phyloP scores from a whole-genome alignment of 768 basidiomycete genomes.

The Lactarius hatsudake region DNA sequence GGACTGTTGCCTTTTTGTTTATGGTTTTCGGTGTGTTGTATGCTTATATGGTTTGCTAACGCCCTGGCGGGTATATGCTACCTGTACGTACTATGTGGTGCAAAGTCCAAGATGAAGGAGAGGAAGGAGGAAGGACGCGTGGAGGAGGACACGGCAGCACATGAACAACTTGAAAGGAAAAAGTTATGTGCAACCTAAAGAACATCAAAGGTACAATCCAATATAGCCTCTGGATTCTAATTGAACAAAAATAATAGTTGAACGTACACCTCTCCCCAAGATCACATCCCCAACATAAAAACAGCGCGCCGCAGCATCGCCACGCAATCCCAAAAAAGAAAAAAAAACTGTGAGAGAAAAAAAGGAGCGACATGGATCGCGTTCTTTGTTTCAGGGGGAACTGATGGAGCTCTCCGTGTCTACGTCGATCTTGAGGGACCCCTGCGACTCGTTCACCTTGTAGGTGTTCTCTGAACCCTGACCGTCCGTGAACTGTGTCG shows the following conservation, averaged over 20 bases:
- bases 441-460: conserved; percentile 9
- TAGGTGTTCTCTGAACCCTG: neutral
- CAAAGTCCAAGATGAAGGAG: neutral
- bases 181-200: neutral
- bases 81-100: conserved; percentile 9
- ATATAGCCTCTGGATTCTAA: neutral
- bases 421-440: conserved; percentile 6
- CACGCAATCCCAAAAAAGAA: neutral
- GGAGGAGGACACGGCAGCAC: neutral
- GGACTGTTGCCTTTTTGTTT: neutral
- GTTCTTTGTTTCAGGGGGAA: neutral
- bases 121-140: neutral
- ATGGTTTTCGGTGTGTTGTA: neutral
- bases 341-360: neutral
- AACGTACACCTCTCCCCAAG: neutral
- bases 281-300: neutral
- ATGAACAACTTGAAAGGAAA: neutral
- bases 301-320: conserved; percentile 3
- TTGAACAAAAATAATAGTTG: neutral
- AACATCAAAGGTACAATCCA: neutral
- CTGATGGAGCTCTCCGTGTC: conserved; percentile 15
- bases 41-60: neutral
- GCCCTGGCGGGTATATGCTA: conserved; percentile 5
- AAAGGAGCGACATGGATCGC: neutral
- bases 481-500: conserved; percentile 18